Evolutionary conservation across 2,329 filamentous ascomycete species (phyloP), one percentile per base, ranked within the genome.

Genomic region (Graphilbum fragrans): DNA sequence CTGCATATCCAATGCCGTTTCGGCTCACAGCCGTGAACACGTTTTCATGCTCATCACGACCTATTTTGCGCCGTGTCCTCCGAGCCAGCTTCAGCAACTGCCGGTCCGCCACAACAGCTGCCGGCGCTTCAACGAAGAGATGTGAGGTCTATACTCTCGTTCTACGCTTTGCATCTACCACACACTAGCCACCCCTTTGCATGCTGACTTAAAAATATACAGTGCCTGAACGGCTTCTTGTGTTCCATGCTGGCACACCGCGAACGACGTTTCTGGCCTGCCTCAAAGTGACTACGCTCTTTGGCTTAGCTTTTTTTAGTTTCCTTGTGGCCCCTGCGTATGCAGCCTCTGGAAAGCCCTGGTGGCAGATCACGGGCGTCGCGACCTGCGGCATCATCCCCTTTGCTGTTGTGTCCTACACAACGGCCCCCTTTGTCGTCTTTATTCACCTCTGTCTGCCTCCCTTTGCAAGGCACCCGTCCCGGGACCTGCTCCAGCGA

Each of bases 191-290:
- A n/a, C n/a, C n/a, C n/a, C n/a, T n/a, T 23, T 8, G 12, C 25
- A 5, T 18, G 22, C 14, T 39, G 74, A 69, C 59, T 27, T 70
- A 71, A 22, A 16, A 17, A 16, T 31, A 9, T 2, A 29, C 19
- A 45, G 43, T 47, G 44, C 74, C 77, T 0, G 68, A 75, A 47
- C 64, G 64, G 14, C 55, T 88, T 22, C 69, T 86, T 50, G 72
- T 93, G 47, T 93, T 85, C 58, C 82, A 87, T 60, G 78, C 78
- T 41, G 83, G 85, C 40, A 80, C 75, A 1, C 69, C 70, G 9
- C 70, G 74, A 44, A 80, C 74, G 23, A 74, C 77, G 7, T 80
- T 82, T 49, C 61, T 90, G 36, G 82, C 80, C 38, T 73, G 77
- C 53, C 58, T 84, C 47, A 86, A 86, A 52, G 62, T 90, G 42